Conservation (phyloP, 208 protist genomes). For the Leishmania tarentolae region DNA sequence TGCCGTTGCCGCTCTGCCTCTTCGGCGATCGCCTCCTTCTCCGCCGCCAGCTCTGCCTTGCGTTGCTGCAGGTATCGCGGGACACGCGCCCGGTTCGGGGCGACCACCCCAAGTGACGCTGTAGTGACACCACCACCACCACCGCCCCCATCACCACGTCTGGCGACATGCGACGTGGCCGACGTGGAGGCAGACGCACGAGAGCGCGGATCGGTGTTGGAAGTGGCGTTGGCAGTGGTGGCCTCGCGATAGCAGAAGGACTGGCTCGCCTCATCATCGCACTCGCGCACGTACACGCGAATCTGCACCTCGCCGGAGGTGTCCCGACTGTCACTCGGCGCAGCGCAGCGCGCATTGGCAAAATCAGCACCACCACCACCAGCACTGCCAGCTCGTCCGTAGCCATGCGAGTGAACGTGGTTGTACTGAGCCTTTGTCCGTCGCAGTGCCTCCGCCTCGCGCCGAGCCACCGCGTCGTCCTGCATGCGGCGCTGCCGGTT, state of each 20-base stretch:
- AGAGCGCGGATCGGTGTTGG: not conserved
- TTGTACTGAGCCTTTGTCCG: constrained; percentile 64
- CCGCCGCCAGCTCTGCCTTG: constrained; percentile 79
- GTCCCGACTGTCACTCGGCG: not conserved
- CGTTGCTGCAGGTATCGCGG: constrained; percentile 78
- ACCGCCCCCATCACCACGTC: too few species aligned
- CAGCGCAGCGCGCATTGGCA: too few species aligned
- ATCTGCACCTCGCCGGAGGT: constrained; percentile 66
- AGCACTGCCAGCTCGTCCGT: constrained; percentile 30
- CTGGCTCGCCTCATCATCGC: constrained; percentile 56
- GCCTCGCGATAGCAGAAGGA: constrained; percentile 60
- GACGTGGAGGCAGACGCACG: not conserved
- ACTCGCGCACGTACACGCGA: constrained; percentile 86
- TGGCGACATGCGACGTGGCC: not conserved
- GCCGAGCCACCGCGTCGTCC: constrained; percentile 44
- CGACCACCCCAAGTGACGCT: not conserved
- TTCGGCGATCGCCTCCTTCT: constrained; percentile 61
- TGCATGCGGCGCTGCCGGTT: constrained; percentile 66
- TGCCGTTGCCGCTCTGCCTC: constrained; percentile 62
- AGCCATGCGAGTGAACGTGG: constrained; percentile 66
- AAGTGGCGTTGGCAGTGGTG: constrained; percentile 8
- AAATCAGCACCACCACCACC: too few species aligned
- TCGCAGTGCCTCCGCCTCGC: constrained; percentile 31
- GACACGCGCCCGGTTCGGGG: constrained; percentile 47
- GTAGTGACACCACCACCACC: not conserved